Percentiles rank a stretch among this genome's conserved stretches.
phyloP scores from a whole-genome alignment of 106 monocot species.

The Dactylorhiza incarnata region DNA sequence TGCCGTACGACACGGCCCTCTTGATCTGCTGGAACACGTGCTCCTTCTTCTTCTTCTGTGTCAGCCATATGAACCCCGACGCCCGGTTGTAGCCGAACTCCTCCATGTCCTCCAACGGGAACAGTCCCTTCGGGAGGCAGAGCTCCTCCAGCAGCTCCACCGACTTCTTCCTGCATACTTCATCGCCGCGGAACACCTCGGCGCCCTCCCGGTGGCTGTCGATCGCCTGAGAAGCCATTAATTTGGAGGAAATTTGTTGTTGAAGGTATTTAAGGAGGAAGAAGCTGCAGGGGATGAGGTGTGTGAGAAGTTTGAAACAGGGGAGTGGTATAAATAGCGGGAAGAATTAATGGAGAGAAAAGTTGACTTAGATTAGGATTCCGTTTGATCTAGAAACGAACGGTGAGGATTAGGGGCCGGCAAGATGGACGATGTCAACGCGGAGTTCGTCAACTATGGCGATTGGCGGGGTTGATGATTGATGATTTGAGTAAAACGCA shows the following conservation, averaged over 20 bases:
- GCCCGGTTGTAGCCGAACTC: too few species aligned
- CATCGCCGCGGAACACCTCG: conserved; percentile 1
- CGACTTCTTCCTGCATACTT: conserved; percentile 11
- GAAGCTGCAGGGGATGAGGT: not conserved
- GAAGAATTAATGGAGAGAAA: not conserved
- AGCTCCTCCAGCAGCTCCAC: conserved; percentile 16
- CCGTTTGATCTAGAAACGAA: not conserved
- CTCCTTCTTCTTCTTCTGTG: too few species aligned
- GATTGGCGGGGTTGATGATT: not conserved
- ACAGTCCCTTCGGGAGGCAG: too few species aligned
- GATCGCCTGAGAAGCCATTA: conserved; percentile 15
- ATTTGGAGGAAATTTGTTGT: not conserved
- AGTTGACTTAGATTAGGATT: not conserved
- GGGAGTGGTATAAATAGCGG: not conserved
- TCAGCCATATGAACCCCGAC: too few species aligned
- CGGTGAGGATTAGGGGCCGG: not conserved
- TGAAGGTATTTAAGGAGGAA: not conserved
- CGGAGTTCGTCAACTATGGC: not conserved
- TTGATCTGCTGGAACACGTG: too few species aligned
- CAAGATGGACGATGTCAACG: not conserved
- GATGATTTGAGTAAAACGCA: too few species aligned
- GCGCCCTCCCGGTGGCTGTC: conserved; percentile 8
- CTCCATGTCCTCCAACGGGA: too few species aligned
- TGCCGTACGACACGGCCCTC: not conserved
- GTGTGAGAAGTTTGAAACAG: not conserved